These are phyloP conservation scores for Pulicaria dysenterica DNA, from an alignment of 129 eudicot species.

Conservation along the genomic window DNA sequence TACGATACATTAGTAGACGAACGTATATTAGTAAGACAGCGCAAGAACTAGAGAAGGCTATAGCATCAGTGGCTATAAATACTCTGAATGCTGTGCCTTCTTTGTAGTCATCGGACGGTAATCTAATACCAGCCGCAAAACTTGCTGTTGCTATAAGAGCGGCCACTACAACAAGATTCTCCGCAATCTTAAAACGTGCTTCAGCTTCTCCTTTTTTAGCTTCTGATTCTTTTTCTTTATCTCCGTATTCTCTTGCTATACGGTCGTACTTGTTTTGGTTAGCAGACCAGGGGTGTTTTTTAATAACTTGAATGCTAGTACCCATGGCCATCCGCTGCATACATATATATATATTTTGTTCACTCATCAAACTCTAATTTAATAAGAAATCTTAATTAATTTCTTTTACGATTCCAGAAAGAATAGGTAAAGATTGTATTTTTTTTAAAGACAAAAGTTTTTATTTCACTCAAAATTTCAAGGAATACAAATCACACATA, in stretches of 20 bases:
- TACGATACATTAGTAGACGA: background rate
- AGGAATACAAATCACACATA: too few relatives aligned
- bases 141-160: constrained; percentile 2
- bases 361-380: too few relatives aligned
- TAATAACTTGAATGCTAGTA: too few relatives aligned
- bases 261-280: too few relatives aligned
- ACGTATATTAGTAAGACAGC: background rate
- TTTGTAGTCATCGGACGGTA: background rate
- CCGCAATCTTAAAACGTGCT: background rate
- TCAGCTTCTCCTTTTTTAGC: background rate
- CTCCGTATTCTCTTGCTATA: background rate
- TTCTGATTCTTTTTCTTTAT: background rate
- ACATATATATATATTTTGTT: too few relatives aligned
- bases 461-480: too few relatives aligned
- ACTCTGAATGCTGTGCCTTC: background rate
- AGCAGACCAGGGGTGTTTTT: too few relatives aligned
- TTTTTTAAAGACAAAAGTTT: too few relatives aligned
- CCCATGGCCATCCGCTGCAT: too few relatives aligned
- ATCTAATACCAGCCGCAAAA: background rate
- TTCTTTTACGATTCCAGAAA: too few relatives aligned
- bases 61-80: background rate
- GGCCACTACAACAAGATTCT: background rate
- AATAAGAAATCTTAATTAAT: too few relatives aligned
- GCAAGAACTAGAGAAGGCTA: background rate
- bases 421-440: too few relatives aligned